Evolutionary conservation across 2,329 filamentous ascomycete genomes (phyloP), one percentile per base, ranked within the genome.

Genomic region (Talaromyces sp.): DNA sequence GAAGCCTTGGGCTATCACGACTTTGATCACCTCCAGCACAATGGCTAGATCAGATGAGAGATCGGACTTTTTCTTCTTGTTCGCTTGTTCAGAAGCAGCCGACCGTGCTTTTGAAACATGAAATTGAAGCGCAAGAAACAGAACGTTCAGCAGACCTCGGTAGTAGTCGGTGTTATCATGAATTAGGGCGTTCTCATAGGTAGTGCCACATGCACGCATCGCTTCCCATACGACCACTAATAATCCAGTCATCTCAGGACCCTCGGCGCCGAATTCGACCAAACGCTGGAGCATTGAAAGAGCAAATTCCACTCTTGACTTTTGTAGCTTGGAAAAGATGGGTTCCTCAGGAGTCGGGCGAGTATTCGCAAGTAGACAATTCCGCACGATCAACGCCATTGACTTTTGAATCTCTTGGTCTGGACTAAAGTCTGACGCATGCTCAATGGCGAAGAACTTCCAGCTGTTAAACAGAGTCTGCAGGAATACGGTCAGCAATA

Each of bases 371-470:
- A 85, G 81, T 65, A 99, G 82, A 72, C 93, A 96, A 70, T 91
- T 88, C 68, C 88, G 85, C 8, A 91, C 88, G 56, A 96, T 89
- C 65, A 89, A 84, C 37, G 91, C 82, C 80, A 96, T 88, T 64
- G 90, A 85, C 70, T 85, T 87, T 64, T 88, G 86, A 3, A 94
- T 81, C 27, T 83, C 80, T 45, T 80, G 76, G 61, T 85, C 82
- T 19, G 81, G 79, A 61, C 80, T 78, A 41, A 85, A 82, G 47
- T 84, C 80, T n/a, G 87, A 87, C 74, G 90, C 92, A 58, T 99
- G 84, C 72, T 97, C 94, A 59, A 95, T 84, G 14, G 94, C 86
- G 9, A 99, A 83, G 66, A 92, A 88, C 75, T 96, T 93, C 92
- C 94, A 98, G 63, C 92, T 90, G 71, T 92, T 88, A 68, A 97